These are phyloP conservation scores for Phymatotrichopsis omnivora DNA, from an alignment of 2,329 filamentous ascomycete genomes.

Conservation along the genomic window DNA sequence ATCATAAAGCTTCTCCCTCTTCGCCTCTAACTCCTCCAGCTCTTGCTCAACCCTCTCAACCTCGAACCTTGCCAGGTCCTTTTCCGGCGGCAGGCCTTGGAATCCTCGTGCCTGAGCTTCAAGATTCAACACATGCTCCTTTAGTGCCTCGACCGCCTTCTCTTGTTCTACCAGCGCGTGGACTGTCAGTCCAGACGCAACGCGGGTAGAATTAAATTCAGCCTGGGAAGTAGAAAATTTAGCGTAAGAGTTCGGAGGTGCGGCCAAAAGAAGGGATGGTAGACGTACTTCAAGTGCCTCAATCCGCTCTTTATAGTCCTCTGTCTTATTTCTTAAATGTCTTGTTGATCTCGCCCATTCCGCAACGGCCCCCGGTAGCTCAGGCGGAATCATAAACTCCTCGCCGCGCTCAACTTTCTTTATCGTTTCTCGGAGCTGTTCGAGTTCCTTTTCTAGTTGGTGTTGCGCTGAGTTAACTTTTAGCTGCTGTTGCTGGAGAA, in stretches of 20 bases:
- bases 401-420: conserved; percentile 30
- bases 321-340: conserved; percentile 53
- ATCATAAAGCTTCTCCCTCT: conserved; percentile 67
- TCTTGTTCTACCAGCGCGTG: conserved; percentile 51
- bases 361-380: conserved; percentile 59
- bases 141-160: conserved; percentile 47
- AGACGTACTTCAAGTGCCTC: conserved; percentile 35
- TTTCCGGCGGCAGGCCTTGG: conserved; percentile 61
- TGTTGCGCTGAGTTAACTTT: conserved; percentile 33
- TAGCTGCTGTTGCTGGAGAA: conserved; percentile 21
- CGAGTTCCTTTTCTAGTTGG: conserved; percentile 9
- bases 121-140: conserved; percentile 49
- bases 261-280: background rate
- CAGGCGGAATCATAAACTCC: conserved; percentile 45
- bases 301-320: conserved; percentile 53
- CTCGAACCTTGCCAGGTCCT: conserved; percentile 56
- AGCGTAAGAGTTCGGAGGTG: background rate
- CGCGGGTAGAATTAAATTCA: conserved; percentile 32
- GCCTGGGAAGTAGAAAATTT: conserved; percentile 6
- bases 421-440: conserved; percentile 4
- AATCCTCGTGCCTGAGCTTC: conserved; percentile 56
- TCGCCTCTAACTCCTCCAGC: conserved; percentile 49
- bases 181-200: conserved; percentile 40
- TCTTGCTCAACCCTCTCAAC: conserved; percentile 57
- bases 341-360: conserved; percentile 64